These are phyloP conservation scores for Mimosa pudica DNA, from an alignment of 306 rosid species.

Conservation along the genomic window DNA sequence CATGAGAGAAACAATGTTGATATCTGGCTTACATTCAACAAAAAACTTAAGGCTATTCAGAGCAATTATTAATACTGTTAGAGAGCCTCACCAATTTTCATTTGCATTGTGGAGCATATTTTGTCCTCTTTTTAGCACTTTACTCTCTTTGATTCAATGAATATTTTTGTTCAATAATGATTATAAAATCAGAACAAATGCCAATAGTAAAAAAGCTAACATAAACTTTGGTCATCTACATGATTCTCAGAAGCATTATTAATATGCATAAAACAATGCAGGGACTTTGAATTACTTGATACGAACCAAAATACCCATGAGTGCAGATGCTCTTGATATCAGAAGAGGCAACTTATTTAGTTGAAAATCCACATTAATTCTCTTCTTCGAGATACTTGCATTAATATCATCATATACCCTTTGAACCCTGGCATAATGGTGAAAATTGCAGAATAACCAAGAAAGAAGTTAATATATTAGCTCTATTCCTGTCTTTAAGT, in stretches of 20 bases:
- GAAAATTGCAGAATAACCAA: slow-evolving; percentile 32
- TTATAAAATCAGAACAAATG: not conserved
- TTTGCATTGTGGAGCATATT: not conserved
- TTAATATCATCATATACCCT: slow-evolving; percentile 66
- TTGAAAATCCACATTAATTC: slow-evolving; percentile 47
- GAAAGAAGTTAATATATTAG: slow-evolving; percentile 11
- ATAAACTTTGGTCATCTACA: not conserved
- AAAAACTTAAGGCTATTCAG: not conserved
- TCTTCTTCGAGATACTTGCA: slow-evolving; percentile 47
- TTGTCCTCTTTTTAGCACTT: not conserved
- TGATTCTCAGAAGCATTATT: not conserved
- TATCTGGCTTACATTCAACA: not conserved
- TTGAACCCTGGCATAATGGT: slow-evolving; percentile 68
- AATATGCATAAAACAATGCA: slow-evolving; percentile 7
- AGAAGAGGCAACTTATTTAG: slow-evolving; percentile 76
- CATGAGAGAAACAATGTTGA: not conserved
- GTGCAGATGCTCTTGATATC: slow-evolving; percentile 84
- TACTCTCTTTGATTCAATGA: not conserved
- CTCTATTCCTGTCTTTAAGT: slow-evolving; percentile 17
- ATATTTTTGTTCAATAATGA: not conserved
- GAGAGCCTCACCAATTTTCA: not conserved
- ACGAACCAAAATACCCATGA: slow-evolving; percentile 91
- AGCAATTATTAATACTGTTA: not conserved
- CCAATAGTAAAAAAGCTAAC: not conserved
- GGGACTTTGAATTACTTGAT: slow-evolving; percentile 19